These are phyloP conservation scores for Suhomyces coccinellae DNA, from an alignment of 1,139 yeast species.

Conservation along the genomic window DNA sequence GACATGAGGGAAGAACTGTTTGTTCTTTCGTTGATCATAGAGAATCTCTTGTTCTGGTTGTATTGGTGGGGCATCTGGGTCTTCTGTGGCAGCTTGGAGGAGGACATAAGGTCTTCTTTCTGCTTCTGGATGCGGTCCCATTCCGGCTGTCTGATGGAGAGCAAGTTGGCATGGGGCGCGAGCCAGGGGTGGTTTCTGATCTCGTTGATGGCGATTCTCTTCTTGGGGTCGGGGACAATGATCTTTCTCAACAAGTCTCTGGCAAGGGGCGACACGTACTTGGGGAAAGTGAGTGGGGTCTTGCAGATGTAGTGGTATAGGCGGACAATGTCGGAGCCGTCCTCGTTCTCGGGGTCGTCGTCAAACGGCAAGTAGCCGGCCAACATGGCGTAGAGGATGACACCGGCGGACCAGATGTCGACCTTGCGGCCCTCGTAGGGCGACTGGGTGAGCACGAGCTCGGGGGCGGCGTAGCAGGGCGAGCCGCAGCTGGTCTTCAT, in stretches of 20 bases:
- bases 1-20: constrained; percentile 37
- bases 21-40: constrained; percentile 48
- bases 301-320: constrained; percentile 88
- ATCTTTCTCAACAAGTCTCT: constrained; percentile 86
- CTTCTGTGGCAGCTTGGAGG: constrained; percentile 6
- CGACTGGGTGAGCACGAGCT: constrained; percentile 80
- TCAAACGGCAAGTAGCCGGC: constrained; percentile 98
- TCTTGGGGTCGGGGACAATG: constrained; percentile 82
- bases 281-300: constrained; percentile 93
- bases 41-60: constrained; percentile 38
- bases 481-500: constrained; percentile 98
- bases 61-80: constrained; percentile 12
- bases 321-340: constrained; percentile 90
- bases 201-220: constrained; percentile 66
- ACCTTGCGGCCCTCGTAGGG: constrained; percentile 94
- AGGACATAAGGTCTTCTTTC: constrained; percentile 16
- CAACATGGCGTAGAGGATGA: constrained; percentile 91
- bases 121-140: constrained; percentile 70
- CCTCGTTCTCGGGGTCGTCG: constrained; percentile 95
- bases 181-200: constrained; percentile 88
- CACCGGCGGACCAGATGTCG: constrained; percentile 97
- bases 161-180: constrained; percentile 73
- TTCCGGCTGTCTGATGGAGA: constrained; percentile 82
- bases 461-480: constrained; percentile 99
- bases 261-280: constrained; percentile 86